phyloP scores from a whole-genome alignment of 1,139 yeast genomes.

The Lodderomyces oxycetoniae region DNA sequence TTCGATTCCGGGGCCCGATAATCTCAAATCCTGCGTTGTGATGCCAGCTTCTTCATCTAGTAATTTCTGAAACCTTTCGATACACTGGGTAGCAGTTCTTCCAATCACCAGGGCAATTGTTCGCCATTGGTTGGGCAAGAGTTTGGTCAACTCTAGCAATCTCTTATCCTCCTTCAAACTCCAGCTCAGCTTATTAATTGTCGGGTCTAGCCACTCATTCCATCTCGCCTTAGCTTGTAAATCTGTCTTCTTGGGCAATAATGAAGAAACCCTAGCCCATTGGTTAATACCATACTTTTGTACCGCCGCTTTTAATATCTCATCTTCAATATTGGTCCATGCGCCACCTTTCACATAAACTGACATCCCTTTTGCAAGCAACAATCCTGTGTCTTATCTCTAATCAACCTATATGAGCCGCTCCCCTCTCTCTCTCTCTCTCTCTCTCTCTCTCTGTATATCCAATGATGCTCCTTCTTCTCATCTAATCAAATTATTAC shows the following conservation, averaged over 20 bases:
- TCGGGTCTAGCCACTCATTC: slow-evolving; percentile 85
- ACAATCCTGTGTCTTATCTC: slow-evolving; percentile 5
- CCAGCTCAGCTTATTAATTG: slow-evolving; percentile 63
- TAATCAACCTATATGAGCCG: background rate
- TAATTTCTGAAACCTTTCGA: slow-evolving; percentile 79
- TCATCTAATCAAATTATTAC: background rate
- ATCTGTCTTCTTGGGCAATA: slow-evolving; percentile 80
- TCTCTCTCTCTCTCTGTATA: too few relatives aligned
- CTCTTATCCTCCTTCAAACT: slow-evolving; percentile 71
- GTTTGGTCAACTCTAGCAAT: slow-evolving; percentile 59
- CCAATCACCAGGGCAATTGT: slow-evolving; percentile 78
- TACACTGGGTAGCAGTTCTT: slow-evolving; percentile 81
- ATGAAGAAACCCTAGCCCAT: slow-evolving; percentile 90
- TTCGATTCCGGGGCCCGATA: slow-evolving; percentile 55
- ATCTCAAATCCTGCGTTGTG: slow-evolving; percentile 26
- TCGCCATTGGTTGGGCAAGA: slow-evolving; percentile 92
- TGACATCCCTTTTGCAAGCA: slow-evolving; percentile 16
- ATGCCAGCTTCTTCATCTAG: slow-evolving; percentile 48
- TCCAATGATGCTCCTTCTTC: background rate
- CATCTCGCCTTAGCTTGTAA: slow-evolving; percentile 92
- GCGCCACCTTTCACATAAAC: slow-evolving; percentile 84
- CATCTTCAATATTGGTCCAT: slow-evolving; percentile 92
- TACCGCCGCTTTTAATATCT: slow-evolving; percentile 83
- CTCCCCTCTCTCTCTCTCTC: background rate
- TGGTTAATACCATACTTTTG: slow-evolving; percentile 91